Conservation (phyloP, 1,284 basidiomycete genomes). For the Chondrostereum purpureum region DNA sequence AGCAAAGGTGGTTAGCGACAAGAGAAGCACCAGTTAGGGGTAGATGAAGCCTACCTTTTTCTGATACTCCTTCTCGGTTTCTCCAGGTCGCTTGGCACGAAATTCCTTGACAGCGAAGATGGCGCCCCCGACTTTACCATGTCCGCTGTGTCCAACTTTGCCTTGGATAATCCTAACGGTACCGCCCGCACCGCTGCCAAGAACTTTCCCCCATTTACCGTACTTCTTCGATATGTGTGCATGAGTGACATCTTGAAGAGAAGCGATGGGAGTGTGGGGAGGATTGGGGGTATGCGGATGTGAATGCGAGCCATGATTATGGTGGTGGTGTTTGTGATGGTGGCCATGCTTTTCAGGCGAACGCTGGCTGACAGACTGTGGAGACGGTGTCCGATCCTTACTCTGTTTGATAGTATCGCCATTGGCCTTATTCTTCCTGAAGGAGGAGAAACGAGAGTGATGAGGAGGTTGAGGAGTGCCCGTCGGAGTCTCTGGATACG, state of each 20-base stretch:
- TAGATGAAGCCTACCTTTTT: constrained; percentile 63
- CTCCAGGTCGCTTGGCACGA: constrained; percentile 79
- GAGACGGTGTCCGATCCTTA: constrained; percentile 35
- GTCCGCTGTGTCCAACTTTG: constrained; percentile 53
- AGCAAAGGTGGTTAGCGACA: neutral
- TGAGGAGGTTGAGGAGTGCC: constrained; percentile 14
- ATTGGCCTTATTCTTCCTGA: constrained; percentile 14
- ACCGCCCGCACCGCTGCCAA: constrained; percentile 95
- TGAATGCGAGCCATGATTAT: constrained; percentile 11
- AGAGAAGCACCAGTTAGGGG: neutral
- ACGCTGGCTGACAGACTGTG: constrained; percentile 18
- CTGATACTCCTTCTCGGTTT: constrained; percentile 95
- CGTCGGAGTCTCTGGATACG: constrained; percentile 7
- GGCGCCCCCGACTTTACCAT: constrained; percentile 64
- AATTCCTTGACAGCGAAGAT: constrained; percentile 99
- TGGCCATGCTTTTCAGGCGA: constrained; percentile 18
- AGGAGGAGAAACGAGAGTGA: constrained; percentile 3
- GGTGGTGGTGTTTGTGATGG: constrained; percentile 20
- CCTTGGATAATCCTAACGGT: constrained; percentile 86
- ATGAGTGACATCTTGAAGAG: constrained; percentile 78
- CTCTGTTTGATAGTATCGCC: constrained; percentile 28
- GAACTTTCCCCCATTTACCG: constrained; percentile 95
- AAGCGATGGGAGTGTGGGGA: constrained; percentile 35
- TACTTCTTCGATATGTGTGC: constrained; percentile 97
- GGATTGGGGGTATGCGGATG: constrained; percentile 19